Conservation (phyloP, 2,329 filamentous ascomycete species). For the Penicillium oxalicum region DNA sequence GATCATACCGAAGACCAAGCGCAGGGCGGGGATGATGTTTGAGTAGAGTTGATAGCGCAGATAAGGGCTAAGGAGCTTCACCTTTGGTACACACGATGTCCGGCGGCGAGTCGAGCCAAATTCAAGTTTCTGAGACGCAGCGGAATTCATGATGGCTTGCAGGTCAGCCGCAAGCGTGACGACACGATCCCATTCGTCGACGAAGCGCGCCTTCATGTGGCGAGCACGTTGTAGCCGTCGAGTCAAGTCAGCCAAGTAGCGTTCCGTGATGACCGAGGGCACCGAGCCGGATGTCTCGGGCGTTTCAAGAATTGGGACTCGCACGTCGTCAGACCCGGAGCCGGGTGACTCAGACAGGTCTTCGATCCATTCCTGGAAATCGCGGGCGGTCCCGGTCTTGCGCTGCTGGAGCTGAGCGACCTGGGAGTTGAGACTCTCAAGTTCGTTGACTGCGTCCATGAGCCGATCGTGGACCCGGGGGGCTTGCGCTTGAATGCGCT, state of each 20-base stretch:
- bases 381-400: constrained; percentile 68
- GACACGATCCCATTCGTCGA: constrained; percentile 77
- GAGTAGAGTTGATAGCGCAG: constrained; percentile 73
- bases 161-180: constrained; percentile 67
- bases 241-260: constrained; percentile 86
- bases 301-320: constrained; percentile 36
- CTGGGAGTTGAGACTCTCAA: constrained; percentile 77
- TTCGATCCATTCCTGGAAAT: constrained; percentile 92
- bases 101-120: constrained; percentile 58
- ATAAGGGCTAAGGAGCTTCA: constrained; percentile 68
- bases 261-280: constrained; percentile 82
- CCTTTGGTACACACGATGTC: constrained; percentile 49
- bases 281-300: constrained; percentile 38
- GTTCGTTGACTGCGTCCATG: constrained; percentile 70
- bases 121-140: constrained; percentile 71
- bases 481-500: constrained; percentile 69
- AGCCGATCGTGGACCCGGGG: constrained; percentile 80
- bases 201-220: constrained; percentile 75
- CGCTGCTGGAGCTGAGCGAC: constrained; percentile 71
- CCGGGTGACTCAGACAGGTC: constrained; percentile 68
- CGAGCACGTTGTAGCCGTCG: constrained; percentile 73
- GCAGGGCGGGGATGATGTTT: constrained; percentile 63
- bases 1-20: constrained; percentile 59
- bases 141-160: constrained; percentile 78
- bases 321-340: constrained; percentile 60